Percentiles rank a stretch among this genome's conserved stretches.
Evolutionary conservation across 2,329 filamentous ascomycete genomes (phyloP).

Genomic region (Dactylellina parvicollis): DNA sequence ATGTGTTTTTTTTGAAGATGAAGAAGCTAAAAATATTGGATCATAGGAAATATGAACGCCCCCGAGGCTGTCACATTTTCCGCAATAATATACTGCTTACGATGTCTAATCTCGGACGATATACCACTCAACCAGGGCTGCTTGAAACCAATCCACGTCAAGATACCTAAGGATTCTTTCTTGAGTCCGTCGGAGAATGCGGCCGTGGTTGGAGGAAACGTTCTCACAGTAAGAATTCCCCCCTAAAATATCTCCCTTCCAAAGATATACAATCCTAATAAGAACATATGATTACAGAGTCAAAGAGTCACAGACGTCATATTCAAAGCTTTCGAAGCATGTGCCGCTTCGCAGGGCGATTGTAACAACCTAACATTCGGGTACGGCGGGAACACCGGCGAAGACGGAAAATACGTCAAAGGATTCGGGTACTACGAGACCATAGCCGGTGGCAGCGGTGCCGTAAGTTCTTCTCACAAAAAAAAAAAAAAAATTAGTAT

Average conservation of each 20-base stretch:
- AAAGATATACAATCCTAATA: not conserved
- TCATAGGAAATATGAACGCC: slow-evolving; percentile 76
- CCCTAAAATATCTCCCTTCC: not conserved
- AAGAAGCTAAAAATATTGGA: not conserved
- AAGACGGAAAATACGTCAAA: slow-evolving; percentile 69
- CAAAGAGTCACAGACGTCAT: slow-evolving; percentile 87
- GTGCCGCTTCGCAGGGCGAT: slow-evolving; percentile 80
- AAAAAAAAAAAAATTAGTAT: not conserved
- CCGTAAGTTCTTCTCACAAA: slow-evolving; percentile 60
- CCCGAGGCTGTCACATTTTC: slow-evolving; percentile 83
- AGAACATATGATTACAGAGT: slow-evolving; percentile 60
- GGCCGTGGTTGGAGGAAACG: slow-evolving; percentile 84
- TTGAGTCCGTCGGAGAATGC: slow-evolving; percentile 79
- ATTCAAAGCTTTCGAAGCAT: slow-evolving; percentile 80
- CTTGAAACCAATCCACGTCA: slow-evolving; percentile 77
- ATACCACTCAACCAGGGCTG: slow-evolving; percentile 90
- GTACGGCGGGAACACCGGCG: slow-evolving; percentile 72
- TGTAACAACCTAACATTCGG: slow-evolving; percentile 88
- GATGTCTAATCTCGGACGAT: slow-evolving; percentile 80
- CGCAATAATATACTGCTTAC: slow-evolving; percentile 85
- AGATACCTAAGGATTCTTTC: slow-evolving; percentile 76
- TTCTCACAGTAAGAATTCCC: slow-evolving; percentile 69
- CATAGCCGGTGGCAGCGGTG: slow-evolving; percentile 79
- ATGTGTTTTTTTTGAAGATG: slow-evolving; percentile 15
- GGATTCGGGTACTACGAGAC: slow-evolving; percentile 91